Evolutionary conservation across 164 flowering plant species (phyloP).

Genomic region (Vitis rupestris): DNA sequence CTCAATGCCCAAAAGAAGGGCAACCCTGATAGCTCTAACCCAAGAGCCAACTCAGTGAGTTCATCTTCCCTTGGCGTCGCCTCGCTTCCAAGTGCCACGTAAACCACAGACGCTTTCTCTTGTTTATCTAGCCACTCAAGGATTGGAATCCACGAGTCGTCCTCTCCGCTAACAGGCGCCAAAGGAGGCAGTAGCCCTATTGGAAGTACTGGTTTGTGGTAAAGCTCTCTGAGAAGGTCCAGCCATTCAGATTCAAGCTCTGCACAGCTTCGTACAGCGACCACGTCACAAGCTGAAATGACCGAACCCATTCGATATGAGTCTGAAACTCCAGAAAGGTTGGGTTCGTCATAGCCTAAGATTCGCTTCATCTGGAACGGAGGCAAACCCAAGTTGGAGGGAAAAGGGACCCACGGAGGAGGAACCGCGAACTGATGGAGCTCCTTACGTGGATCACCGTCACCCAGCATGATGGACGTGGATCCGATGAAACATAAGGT

Average conservation of each 20-base stretch:
- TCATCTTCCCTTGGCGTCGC: background rate
- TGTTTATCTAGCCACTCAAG: constrained; percentile 5
- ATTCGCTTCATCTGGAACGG: constrained; percentile 1
- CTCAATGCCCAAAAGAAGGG: constrained; percentile 7
- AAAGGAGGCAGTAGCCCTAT: constrained; percentile 26
- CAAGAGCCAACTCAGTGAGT: constrained; percentile 1
- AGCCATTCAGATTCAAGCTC: constrained; percentile 26
- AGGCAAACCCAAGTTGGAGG: constrained; percentile 2
- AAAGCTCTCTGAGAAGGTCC: constrained; percentile 13
- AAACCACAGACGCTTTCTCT: background rate
- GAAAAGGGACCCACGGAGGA: constrained; percentile 26
- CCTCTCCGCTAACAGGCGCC: background rate
- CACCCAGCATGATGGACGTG: background rate
- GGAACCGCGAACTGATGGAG: constrained; percentile 4
- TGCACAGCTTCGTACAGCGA: constrained; percentile 15
- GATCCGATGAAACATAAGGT: constrained; percentile 4
- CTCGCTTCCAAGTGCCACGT: constrained; percentile 4
- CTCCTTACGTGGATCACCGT: background rate
- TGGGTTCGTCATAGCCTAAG: background rate
- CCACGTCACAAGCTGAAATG: constrained; percentile 7
- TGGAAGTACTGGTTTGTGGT: constrained; percentile 21
- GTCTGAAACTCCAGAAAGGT: constrained; percentile 12
- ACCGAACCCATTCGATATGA: background rate
- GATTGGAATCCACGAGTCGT: background rate
- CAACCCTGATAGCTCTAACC: background rate